Evolutionary conservation across 192 early-diverging fungal species (phyloP).

Genomic region (Mortierella claussenii): DNA sequence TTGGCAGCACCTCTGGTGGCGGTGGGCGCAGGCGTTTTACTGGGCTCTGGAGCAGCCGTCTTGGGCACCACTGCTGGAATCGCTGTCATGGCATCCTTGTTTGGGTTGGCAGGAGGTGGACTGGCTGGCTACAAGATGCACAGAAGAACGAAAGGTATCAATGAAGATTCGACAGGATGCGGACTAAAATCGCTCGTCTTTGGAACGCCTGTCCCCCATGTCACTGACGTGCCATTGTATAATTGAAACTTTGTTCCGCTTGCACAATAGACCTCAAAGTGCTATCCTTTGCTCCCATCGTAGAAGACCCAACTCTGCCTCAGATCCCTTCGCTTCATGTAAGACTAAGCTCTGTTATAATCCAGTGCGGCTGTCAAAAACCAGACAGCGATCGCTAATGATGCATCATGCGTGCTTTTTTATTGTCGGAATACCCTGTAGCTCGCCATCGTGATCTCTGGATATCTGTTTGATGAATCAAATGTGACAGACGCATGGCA

Average conservation of each 20-base stretch:
- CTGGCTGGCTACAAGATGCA: conserved; percentile 59
- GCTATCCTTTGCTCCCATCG: conserved; percentile 60
- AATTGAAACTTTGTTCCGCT: conserved; percentile 36
- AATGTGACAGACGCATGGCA: conserved; percentile 59
- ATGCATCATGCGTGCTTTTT: too few species aligned
- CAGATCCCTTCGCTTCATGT: conserved; percentile 65
- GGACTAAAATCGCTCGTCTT: too few species aligned
- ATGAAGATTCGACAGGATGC: too few species aligned
- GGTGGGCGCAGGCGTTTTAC: conserved; percentile 54
- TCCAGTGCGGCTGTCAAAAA: too few species aligned
- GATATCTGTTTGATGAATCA: conserved; percentile 58
- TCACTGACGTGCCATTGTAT: neutral
- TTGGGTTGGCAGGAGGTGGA: conserved; percentile 68
- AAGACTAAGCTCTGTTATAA: conserved; percentile 5
- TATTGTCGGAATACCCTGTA: conserved; percentile 22
- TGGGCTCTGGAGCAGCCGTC: conserved; percentile 62
- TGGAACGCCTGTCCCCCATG: too few species aligned
- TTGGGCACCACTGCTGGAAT: conserved; percentile 65
- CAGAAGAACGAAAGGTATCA: conserved; percentile 36
- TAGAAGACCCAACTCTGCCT: conserved; percentile 61
- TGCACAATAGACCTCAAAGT: conserved; percentile 57
- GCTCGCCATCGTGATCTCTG: conserved; percentile 67
- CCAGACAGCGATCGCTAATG: too few species aligned
- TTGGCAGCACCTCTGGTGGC: conserved; percentile 67
- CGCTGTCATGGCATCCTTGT: conserved; percentile 62